These are phyloP conservation scores for Pyricularia sp. DNA, from an alignment of 2,329 filamentous ascomycete genomes.

Conservation along the genomic window DNA sequence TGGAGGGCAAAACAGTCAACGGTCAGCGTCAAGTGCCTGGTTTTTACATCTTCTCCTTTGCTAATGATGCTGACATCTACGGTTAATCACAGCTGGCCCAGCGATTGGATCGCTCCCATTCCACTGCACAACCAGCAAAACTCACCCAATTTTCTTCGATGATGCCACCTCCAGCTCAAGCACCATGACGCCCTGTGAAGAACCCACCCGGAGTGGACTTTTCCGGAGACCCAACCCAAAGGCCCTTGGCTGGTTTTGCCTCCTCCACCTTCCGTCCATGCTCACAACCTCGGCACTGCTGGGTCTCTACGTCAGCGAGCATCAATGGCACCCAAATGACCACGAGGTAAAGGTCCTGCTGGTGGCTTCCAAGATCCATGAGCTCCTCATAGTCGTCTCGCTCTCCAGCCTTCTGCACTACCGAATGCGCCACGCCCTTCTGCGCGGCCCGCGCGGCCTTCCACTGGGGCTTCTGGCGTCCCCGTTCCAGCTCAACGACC, in stretches of 20 bases:
- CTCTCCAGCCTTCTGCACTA: not conserved
- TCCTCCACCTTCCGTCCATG: not conserved
- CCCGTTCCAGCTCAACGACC: not conserved
- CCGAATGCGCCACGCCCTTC: not conserved
- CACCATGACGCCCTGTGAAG: too few relatives aligned
- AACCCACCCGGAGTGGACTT: too few relatives aligned
- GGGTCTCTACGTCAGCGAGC: not conserved
- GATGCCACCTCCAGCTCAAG: too few relatives aligned
- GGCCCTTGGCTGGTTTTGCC: not conserved
- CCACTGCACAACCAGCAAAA: too few relatives aligned
- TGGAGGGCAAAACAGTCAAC: too few relatives aligned
- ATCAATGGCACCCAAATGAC: not conserved
- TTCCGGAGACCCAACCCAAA: too few relatives aligned
- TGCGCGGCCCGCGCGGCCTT: not conserved
- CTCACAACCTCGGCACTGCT: not conserved
- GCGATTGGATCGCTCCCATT: too few relatives aligned
- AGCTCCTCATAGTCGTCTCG: not conserved
- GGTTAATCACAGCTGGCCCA: too few relatives aligned
- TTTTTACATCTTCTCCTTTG: too few relatives aligned
- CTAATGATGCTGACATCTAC: too few relatives aligned
- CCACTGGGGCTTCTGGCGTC: not conserved
- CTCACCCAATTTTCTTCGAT: too few relatives aligned
- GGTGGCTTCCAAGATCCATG: not conserved
- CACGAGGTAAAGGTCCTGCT: not conserved
- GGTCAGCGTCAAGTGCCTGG: too few relatives aligned